Evolutionary conservation across 495 filamentous ascomycete species (phyloP).

Genomic region (Saxophila tyrrhenica): DNA sequence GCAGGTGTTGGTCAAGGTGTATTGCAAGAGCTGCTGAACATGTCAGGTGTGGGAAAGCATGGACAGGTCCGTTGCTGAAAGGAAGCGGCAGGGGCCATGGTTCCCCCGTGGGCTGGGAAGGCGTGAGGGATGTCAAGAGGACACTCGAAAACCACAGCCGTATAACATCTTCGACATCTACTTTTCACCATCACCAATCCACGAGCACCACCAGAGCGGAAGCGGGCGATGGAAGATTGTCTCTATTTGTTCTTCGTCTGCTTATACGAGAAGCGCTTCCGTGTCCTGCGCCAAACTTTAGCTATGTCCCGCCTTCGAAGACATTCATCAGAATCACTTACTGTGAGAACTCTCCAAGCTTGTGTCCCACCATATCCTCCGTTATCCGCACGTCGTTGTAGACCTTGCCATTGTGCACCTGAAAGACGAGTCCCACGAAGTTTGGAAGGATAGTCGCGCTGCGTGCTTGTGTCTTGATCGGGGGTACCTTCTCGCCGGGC

Average conservation of each 20-base stretch:
- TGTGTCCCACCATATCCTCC: constrained; percentile 97
- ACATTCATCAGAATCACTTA: constrained; percentile 39
- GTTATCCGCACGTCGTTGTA: constrained; percentile 83
- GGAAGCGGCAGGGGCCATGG: neutral
- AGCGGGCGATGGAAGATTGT: no score
- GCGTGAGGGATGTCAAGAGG: neutral
- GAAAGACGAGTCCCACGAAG: constrained; percentile 88
- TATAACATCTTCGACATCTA: no score
- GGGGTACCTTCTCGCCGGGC: constrained; percentile 50
- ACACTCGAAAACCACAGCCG: no score
- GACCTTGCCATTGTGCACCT: constrained; percentile 88
- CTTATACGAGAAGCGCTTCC: constrained; percentile 76
- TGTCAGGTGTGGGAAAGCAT: neutral
- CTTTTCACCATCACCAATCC: neutral
- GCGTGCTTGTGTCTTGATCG: constrained; percentile 82
- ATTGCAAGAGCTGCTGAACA: neutral
- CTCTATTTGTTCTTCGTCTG: constrained; percentile 53
- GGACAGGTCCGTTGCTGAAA: neutral
- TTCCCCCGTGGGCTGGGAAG: neutral
- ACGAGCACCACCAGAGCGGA: no score
- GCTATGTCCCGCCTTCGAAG: neutral
- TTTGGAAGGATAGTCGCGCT: constrained; percentile 89
- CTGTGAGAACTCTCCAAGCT: constrained; percentile 89
- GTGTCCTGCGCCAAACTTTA: constrained; percentile 48
- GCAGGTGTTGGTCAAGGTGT: neutral